These are phyloP conservation scores for Aegilops speltoides DNA, from an alignment of 176 grass and related monocot genomes.

Conservation along the genomic window DNA sequence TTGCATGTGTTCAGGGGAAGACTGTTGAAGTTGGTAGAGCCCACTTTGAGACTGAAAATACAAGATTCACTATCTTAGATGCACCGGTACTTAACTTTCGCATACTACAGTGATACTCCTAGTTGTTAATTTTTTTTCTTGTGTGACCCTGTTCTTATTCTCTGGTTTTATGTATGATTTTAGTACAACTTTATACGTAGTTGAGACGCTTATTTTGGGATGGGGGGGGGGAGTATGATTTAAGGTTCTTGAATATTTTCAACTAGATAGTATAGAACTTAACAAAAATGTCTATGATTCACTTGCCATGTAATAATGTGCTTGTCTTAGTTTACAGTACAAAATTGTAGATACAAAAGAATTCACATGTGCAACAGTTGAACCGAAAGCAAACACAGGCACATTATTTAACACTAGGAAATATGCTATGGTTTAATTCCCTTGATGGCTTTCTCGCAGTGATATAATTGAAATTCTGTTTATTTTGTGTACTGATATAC, in stretches of 20 bases:
- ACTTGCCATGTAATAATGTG: neutral
- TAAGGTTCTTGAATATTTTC: neutral
- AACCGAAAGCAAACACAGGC: neutral
- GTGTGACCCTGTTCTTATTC: neutral
- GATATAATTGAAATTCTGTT: neutral
- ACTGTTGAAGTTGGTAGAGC: constrained; percentile 93
- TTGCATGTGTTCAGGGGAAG: constrained; percentile 57
- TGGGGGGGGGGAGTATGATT: neutral
- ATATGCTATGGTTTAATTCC: neutral
- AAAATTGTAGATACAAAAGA: constrained; percentile 14
- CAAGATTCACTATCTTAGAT: constrained; percentile 91
- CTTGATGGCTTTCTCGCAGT: neutral
- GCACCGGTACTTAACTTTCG: constrained; percentile 57
- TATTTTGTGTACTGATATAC: neutral
- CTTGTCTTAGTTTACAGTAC: neutral
- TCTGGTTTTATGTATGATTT: neutral
- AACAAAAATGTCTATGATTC: neutral
- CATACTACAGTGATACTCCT: neutral
- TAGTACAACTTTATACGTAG: too few relatives aligned
- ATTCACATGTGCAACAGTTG: neutral
- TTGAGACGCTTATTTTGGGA: too few relatives aligned
- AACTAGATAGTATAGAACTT: neutral
- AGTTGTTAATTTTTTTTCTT: neutral
- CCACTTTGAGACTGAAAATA: constrained; percentile 85
- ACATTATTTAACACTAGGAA: neutral